These are phyloP conservation scores for Plasmodium sp. DNA, from an alignment of 169 alveolate genomes.

Conservation along the genomic window DNA sequence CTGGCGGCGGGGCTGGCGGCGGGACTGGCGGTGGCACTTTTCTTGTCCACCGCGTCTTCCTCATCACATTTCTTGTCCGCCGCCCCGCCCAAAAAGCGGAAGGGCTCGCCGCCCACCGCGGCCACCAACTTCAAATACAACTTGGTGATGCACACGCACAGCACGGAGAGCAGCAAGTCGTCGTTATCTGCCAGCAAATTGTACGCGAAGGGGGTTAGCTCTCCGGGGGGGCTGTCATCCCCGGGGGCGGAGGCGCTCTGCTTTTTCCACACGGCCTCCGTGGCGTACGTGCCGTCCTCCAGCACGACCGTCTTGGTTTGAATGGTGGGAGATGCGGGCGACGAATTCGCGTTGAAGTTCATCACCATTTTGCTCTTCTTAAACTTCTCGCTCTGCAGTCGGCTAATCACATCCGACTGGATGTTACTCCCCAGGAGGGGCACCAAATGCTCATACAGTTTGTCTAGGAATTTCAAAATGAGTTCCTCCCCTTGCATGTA, in stretches of 20 bases:
- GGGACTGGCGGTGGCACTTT: too few relatives aligned
- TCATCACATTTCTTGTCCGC: too few relatives aligned
- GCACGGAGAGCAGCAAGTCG: conserved; percentile 68
- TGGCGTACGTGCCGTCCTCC: conserved; percentile 97
- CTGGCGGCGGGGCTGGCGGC: too few relatives aligned
- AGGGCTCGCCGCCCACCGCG: neutral
- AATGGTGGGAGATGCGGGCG: neutral
- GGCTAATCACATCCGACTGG: conserved; percentile 38
- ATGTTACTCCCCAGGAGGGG: conserved; percentile 54
- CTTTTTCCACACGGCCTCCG: conserved; percentile 83
- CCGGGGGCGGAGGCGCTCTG: neutral
- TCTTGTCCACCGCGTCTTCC: too few relatives aligned
- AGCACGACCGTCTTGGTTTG: conserved; percentile 92
- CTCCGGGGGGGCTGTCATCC: conserved; percentile 7
- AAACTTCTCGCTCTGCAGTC: conserved; percentile 39
- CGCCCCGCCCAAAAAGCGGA: conserved; percentile 7
- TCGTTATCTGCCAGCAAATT: conserved; percentile 72
- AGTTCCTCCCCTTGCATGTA: conserved; percentile 31
- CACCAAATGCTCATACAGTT: conserved; percentile 4
- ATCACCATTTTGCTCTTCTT: conserved; percentile 77
- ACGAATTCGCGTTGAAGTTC: neutral
- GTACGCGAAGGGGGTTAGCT: conserved; percentile 54
- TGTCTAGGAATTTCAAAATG: neutral
- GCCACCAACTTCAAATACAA: conserved; percentile 44
- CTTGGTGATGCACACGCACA: conserved; percentile 59